Percentiles rank a stretch among this genome's conserved stretches.
These are phyloP conservation scores for Ceratopteris richardii DNA, from an alignment of 75 land plant genomes.

Conservation along the genomic window DNA sequence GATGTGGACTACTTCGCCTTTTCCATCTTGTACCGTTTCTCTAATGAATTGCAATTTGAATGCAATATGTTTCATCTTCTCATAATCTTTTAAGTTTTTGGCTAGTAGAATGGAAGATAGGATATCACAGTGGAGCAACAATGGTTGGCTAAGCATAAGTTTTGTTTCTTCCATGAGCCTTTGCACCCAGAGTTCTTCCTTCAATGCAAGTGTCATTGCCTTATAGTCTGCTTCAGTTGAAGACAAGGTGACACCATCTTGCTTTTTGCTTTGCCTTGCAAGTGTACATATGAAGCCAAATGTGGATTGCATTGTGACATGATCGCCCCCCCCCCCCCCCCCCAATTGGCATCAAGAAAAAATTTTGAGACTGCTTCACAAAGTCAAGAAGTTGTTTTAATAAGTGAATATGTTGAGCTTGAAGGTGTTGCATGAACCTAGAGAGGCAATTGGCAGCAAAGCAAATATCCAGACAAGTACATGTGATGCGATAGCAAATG, in stretches of 20 bases:
- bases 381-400: too few relatives aligned
- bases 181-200: slow-evolving; percentile 14
- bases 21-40: neutral
- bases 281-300: too few relatives aligned
- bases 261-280: too few relatives aligned
- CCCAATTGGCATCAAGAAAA: too few relatives aligned
- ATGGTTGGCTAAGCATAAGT: neutral
- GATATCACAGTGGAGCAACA: slow-evolving; percentile 12
- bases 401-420: too few relatives aligned
- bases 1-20: neutral
- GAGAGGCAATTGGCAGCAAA: too few relatives aligned
- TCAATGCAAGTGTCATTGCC: slow-evolving; percentile 1
- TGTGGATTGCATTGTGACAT: too few relatives aligned
- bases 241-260: neutral
- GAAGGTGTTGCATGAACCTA: too few relatives aligned
- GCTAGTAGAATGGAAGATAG: slow-evolving; percentile 15
- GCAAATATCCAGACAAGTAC: too few relatives aligned
- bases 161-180: slow-evolving; percentile 5
- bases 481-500: too few relatives aligned
- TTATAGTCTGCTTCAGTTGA: neutral
- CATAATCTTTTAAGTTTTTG: slow-evolving; percentile 23
- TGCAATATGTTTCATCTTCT: slow-evolving; percentile 9
- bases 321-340: too few relatives aligned
- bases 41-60: slow-evolving; percentile 19
- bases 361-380: too few relatives aligned